phyloP scores from a whole-genome alignment of 805 yeast genomes.

The Yamadazyma ubonensis region DNA sequence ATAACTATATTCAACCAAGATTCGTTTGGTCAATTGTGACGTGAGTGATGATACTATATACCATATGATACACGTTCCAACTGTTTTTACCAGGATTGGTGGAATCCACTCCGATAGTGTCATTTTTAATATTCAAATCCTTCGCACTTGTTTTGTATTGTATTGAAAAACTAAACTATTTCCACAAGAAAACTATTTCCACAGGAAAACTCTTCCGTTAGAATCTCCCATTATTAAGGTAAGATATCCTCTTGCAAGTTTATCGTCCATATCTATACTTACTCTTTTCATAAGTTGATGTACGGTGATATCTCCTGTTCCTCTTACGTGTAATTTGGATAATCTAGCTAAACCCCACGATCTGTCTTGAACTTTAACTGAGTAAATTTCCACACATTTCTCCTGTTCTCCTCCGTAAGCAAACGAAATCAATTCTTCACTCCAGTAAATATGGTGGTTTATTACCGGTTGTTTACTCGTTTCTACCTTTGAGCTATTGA shows the following conservation, averaged over 20 bases:
- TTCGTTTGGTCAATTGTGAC: constrained; percentile 60
- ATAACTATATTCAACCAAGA: constrained; percentile 53
- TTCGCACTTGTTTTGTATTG: too few relatives aligned
- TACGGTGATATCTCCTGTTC: constrained; percentile 22
- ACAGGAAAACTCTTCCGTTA: constrained; percentile 46
- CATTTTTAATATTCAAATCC: too few relatives aligned
- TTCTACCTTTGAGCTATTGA: constrained; percentile 28
- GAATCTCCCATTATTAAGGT: constrained; percentile 55
- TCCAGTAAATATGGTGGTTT: constrained; percentile 37
- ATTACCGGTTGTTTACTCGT: constrained; percentile 19
- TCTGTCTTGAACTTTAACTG: constrained; percentile 12
- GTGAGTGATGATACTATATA: constrained; percentile 61
- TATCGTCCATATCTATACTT: constrained; percentile 37
- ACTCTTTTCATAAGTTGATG: constrained; percentile 27
- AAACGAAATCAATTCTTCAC: constrained; percentile 27
- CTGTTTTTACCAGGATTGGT: constrained; percentile 36
- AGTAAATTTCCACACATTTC: constrained; percentile 2
- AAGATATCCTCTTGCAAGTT: constrained; percentile 31
- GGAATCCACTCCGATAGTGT: constrained; percentile 20
- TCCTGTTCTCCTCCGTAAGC: constrained; percentile 15
- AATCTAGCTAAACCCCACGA: constrained; percentile 14
- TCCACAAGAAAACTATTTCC: too few relatives aligned
- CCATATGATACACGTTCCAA: constrained; percentile 55
- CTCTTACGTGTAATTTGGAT: constrained; percentile 3
- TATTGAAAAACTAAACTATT: too few relatives aligned